Base-by-base conservation (phyloP, 495 filamentous ascomycete species). In the Lophiotrema nucula region DNA sequence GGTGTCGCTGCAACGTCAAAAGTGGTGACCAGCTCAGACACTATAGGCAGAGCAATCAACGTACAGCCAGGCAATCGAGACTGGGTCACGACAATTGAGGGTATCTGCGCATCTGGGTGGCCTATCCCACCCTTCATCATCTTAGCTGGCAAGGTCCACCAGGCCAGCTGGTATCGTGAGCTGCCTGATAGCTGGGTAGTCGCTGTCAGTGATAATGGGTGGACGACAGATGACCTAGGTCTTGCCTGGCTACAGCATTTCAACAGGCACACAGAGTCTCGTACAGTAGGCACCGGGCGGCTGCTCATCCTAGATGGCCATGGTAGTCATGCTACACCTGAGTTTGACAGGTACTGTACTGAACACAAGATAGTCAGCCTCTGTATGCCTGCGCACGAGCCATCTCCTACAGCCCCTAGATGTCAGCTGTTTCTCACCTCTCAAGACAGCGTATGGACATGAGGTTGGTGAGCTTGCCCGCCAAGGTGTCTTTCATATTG, bases 61-160 rank as follows among this genome's bases (percentile, higher is more conserved):
- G 37, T 63, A 31, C 64, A 79, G 64, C 70, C 64, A 56, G 69
- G 70, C 2, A 73, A 79, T 67, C 47, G 66, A 2, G 63, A 77
- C 65, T 80, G 55, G 69, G 56, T 70, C 27, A 74, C 65, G 41
- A 49, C 65, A 22, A 75, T 79, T 54, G 15, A 76, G 39, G 60
- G 26, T 50, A 68, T 75, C 28, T 50, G 45, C 44, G 33, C 51
- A 2, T 19, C 44, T 42, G 44, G 50, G 16, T 57, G 22, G 58
- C 21, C 23, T 4, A 56, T 62, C 21, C 53, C 26, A 33, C 58
- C 22, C 2, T 60, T 54, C 27, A 54, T 54, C 22, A 60, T 54
- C 24, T 46, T 54, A 27, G 19, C 23, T 18, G 38, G 38, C 37
- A 26, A 60, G 57, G 18, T 39, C 57, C 37, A 60, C 57, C 48